Conservation (phyloP, 257 asterid species). For the Plantago major region DNA sequence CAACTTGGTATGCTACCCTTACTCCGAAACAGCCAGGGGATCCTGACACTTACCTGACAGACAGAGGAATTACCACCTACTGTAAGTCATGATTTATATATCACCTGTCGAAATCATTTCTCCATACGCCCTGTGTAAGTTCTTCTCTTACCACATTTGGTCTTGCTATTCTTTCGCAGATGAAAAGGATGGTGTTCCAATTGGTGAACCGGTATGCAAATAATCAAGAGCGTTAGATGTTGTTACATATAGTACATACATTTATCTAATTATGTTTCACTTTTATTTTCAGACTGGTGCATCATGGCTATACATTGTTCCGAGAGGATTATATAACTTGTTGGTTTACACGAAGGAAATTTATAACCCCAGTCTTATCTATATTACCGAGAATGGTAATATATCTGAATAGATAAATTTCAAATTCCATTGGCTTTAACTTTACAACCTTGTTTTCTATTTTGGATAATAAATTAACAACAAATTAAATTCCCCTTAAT, state of each 20-base stretch:
- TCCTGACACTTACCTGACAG: too few species aligned
- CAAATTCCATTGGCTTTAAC: not conserved
- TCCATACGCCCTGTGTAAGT: not conserved
- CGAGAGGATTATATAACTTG: conserved; percentile 13
- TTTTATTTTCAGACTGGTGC: conserved; percentile 7
- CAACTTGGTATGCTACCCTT: not conserved
- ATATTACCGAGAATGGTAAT: conserved; percentile 33
- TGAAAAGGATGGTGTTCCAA: not conserved
- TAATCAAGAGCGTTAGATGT: not conserved
- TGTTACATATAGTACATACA: not conserved
- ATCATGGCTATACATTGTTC: conserved; percentile 19
- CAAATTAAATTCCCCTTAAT: not conserved
- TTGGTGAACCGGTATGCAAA: conserved; percentile 13
- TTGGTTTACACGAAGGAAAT: conserved; percentile 12
- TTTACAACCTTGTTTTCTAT: too few species aligned
- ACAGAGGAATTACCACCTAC: not conserved
- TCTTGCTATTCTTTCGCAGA: not conserved
- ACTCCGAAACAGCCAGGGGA: not conserved
- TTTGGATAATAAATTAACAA: too few species aligned
- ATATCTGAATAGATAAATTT: not conserved
- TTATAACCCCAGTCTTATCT: conserved; percentile 14
- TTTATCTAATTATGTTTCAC: not conserved
- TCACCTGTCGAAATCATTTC: not conserved
- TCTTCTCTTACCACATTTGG: too few species aligned
- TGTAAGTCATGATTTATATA: too few species aligned